Percentiles rank a stretch among this genome's conserved stretches.
Evolutionary conservation across 1,284 basidiomycete species (phyloP).

Genomic region (Somion occarium): DNA sequence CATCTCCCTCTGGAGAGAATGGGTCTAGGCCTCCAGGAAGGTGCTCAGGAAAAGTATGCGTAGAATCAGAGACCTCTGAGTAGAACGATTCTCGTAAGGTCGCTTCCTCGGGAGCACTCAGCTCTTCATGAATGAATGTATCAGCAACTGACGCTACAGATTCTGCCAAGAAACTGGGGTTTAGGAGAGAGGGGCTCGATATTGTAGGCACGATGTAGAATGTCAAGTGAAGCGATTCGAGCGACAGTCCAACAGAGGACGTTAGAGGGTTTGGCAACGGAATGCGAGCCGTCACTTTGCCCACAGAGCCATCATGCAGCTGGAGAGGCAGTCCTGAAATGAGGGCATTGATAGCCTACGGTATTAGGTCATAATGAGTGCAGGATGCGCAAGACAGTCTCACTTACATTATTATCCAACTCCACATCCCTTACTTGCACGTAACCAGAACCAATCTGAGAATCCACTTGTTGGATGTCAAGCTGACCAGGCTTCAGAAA

Average conservation of each 20-base stretch:
- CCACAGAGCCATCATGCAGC: conserved; percentile 69
- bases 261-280: conserved; percentile 74
- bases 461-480: conserved; percentile 84
- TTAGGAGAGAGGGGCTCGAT: conserved; percentile 12
- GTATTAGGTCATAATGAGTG: conserved; percentile 7
- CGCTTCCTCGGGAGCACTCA: conserved; percentile 68
- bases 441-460: conserved; percentile 85
- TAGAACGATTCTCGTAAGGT: conserved; percentile 69
- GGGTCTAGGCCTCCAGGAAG: conserved; percentile 67
- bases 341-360: conserved; percentile 76
- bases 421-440: conserved; percentile 84
- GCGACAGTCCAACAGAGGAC: conserved; percentile 63
- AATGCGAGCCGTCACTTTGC: conserved; percentile 70
- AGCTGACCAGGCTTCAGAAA: conserved; percentile 86
- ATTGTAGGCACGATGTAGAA: conserved; percentile 44
- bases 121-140: conserved; percentile 80
- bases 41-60: conserved; percentile 31
- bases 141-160: conserved; percentile 81
- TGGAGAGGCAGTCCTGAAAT: conserved; percentile 66
- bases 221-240: conserved; percentile 57
- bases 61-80: conserved; percentile 31
- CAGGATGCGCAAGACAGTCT: background rate
- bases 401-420: conserved; percentile 69
- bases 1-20: conserved; percentile 40
- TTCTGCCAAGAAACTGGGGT: conserved; percentile 47